Conservation (phyloP, 1,139 yeast species). For the Blastobotrys serpentis region DNA sequence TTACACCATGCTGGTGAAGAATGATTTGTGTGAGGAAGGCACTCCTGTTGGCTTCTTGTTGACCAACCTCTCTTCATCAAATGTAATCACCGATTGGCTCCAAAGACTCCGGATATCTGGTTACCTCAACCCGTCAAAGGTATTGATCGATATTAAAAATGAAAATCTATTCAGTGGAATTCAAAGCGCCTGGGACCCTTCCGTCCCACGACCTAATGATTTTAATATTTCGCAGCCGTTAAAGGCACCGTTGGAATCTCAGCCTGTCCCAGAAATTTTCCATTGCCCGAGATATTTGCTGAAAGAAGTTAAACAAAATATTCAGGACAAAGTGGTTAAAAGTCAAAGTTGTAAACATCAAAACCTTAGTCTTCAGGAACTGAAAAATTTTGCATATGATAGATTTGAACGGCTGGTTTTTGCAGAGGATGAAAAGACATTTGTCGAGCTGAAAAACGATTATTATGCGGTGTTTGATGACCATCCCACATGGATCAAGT, state of each 20-base stretch:
- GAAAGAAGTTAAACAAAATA: neutral
- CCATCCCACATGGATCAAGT: neutral
- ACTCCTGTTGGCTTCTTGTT: neutral
- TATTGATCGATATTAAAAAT: neutral
- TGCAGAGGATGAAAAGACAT: neutral
- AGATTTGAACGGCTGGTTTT: neutral
- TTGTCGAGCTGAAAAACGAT: neutral
- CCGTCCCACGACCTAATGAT: neutral
- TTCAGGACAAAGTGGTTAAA: neutral
- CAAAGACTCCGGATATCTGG: neutral
- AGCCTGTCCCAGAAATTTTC: neutral
- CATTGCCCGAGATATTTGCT: neutral
- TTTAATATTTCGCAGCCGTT: conserved; percentile 1
- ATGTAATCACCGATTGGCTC: neutral
- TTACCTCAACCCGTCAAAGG: neutral
- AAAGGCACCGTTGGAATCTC: neutral
- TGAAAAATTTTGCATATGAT: neutral
- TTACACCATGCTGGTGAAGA: neutral
- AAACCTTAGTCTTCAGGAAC: neutral
- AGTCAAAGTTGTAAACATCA: neutral
- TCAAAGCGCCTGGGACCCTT: neutral
- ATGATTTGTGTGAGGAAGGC: neutral
- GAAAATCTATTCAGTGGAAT: neutral
- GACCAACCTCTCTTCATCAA: neutral
- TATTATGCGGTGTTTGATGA: neutral